These are phyloP conservation scores for Ascoidea rubescens DNA, from an alignment of 805 yeast genomes.

Conservation along the genomic window DNA sequence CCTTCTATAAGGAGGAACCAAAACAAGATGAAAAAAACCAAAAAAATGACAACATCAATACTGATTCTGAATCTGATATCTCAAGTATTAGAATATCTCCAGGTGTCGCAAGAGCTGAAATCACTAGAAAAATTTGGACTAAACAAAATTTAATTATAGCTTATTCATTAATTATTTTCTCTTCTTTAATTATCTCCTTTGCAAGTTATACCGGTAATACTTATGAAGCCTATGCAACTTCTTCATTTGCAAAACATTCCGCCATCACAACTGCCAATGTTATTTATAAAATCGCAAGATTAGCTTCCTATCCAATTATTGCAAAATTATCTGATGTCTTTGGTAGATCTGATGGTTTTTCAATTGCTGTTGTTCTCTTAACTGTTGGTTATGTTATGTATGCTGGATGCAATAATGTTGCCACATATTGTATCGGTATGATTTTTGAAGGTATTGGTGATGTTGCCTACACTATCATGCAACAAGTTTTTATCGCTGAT, in stretches of 20 bases:
- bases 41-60: too few relatives aligned
- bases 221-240: conserved; percentile 20
- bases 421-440: conserved; percentile 20
- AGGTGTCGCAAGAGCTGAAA: too few relatives aligned
- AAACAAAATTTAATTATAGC: conserved; percentile 14
- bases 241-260: conserved; percentile 23
- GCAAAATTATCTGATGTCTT: conserved; percentile 24
- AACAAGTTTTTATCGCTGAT: conserved; percentile 24
- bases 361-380: conserved; percentile 18
- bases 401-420: conserved; percentile 20
- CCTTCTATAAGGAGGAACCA: too few relatives aligned
- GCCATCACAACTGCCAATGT: conserved; percentile 23
- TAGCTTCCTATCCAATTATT: conserved; percentile 23
- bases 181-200: conserved; percentile 18
- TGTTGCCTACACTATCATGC: conserved; percentile 22
- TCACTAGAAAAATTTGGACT: conserved; percentile 12
- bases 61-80: too few relatives aligned
- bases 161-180: conserved; percentile 14
- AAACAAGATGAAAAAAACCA: too few relatives aligned
- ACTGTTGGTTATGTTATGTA: conserved; percentile 20
- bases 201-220: conserved; percentile 15
- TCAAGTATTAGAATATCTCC: too few relatives aligned
- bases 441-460: conserved; percentile 23
- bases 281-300: conserved; percentile 23
- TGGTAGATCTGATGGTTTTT: conserved; percentile 25